A percentile compares a stretch with the other conserved stretches of the same genome.
These are phyloP conservation scores for Pseudocercospora fuligena DNA, from an alignment of 2,329 filamentous ascomycete species.

Conservation along the genomic window DNA sequence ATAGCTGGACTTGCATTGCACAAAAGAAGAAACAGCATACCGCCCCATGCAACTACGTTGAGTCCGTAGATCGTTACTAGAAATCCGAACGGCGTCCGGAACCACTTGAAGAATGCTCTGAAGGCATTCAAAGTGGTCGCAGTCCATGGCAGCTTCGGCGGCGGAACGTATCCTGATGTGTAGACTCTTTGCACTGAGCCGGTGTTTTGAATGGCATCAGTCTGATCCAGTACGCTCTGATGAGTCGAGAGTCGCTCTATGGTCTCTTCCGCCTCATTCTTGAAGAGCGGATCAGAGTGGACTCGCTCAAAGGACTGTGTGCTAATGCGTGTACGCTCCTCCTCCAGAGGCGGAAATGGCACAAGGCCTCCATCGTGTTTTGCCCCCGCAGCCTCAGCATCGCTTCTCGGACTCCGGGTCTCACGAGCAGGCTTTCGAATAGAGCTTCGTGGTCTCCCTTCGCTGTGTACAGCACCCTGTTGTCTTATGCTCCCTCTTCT, in stretches of 20 bases:
- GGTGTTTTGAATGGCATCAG: constrained; percentile 16
- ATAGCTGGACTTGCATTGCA: constrained; percentile 75
- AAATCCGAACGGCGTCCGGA: constrained; percentile 75
- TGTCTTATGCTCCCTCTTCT: constrained; percentile 37
- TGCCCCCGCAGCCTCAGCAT: neutral
- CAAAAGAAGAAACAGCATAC: constrained; percentile 85
- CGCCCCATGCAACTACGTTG: constrained; percentile 86
- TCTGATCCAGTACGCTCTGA: constrained; percentile 9
- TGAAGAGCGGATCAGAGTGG: constrained; percentile 1
- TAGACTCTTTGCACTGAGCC: constrained; percentile 20
- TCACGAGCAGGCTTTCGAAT: constrained; percentile 20
- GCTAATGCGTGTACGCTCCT: constrained; percentile 24
- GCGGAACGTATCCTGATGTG: constrained; percentile 48
- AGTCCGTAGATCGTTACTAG: constrained; percentile 78
- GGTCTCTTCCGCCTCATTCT: neutral
- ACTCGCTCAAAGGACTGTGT: constrained; percentile 2
- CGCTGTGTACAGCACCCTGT: constrained; percentile 4
- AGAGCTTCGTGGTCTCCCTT: constrained; percentile 24
- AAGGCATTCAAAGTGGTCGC: constrained; percentile 44
- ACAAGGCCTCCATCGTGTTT: constrained; percentile 13
- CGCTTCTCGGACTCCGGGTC: neutral
- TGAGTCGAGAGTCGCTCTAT: constrained; percentile 15
- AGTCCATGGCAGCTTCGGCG: constrained; percentile 32
- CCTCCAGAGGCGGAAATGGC: constrained; percentile 30
- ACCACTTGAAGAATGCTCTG: constrained; percentile 71